These are phyloP conservation scores for Orobanche coerulescens DNA, from an alignment of 257 asterid genomes.

Conservation along the genomic window DNA sequence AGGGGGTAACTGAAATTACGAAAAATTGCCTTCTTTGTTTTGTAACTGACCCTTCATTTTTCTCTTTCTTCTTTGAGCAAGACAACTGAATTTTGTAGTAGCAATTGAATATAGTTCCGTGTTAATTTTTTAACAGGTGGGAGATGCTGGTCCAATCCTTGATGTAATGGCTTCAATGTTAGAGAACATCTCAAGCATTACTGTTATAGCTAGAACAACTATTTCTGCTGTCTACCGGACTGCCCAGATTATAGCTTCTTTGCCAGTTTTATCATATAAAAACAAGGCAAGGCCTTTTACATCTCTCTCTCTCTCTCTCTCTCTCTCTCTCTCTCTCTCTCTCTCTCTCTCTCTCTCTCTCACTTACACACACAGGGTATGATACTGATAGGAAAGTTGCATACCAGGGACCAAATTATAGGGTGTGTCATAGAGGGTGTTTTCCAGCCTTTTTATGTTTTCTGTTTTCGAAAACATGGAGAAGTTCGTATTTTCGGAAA, in stretches of 20 bases:
- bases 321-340: not conserved
- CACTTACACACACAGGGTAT: too few relatives aligned
- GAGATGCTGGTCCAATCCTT: conserved; percentile 86
- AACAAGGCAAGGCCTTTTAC: conserved; percentile 26
- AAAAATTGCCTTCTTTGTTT: too few relatives aligned
- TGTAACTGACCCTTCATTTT: too few relatives aligned
- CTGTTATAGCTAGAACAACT: conserved; percentile 78
- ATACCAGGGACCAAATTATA: too few relatives aligned
- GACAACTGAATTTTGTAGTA: not conserved
- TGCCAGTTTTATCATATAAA: conserved; percentile 39
- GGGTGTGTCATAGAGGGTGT: too few relatives aligned
- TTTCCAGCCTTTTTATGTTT: too few relatives aligned
- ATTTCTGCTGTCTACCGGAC: conserved; percentile 67
- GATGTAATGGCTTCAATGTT: conserved; percentile 86
- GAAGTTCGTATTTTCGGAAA: too few relatives aligned
- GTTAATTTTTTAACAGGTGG: conserved; percentile 48
- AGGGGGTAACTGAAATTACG: not conserved
- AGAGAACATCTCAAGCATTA: conserved; percentile 75
- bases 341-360: not conserved
- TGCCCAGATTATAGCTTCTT: conserved; percentile 73
- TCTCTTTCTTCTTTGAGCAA: too few relatives aligned
- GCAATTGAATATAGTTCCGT: not conserved
- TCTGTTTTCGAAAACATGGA: too few relatives aligned
- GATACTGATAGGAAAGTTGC: too few relatives aligned
- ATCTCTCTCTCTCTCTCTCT: not conserved